These are phyloP conservation scores for Escovopsis weberi DNA, from an alignment of 2,329 filamentous ascomycete genomes.

Conservation along the genomic window DNA sequence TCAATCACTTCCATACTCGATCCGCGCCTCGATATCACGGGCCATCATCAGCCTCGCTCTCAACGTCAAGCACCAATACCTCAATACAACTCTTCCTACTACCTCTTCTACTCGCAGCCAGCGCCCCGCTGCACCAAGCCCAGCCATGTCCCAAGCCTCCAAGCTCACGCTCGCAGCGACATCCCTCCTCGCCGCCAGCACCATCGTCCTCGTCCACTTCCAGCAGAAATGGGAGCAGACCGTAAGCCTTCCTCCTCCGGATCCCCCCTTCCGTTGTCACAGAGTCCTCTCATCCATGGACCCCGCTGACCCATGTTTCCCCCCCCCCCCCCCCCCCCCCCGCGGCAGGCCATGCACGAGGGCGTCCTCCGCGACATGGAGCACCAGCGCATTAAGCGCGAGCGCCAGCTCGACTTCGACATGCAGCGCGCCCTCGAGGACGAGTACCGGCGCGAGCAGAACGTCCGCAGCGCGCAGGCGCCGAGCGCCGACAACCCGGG, in stretches of 20 bases:
- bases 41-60: too few relatives aligned
- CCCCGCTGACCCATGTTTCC: too few relatives aligned
- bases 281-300: too few relatives aligned
- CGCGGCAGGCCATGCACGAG: constrained; percentile 72
- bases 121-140: too few relatives aligned
- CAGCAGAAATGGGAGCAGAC: constrained; percentile 72
- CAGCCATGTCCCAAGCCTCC: constrained; percentile 71
- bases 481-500: constrained; percentile 5
- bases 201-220: constrained; percentile 78
- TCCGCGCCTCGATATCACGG: too few relatives aligned
- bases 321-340: too few relatives aligned
- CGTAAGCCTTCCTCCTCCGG: constrained; percentile 34
- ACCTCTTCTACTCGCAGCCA: too few relatives aligned
- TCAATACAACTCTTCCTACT: too few relatives aligned
- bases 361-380: constrained; percentile 93
- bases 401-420: constrained; percentile 89
- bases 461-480: constrained; percentile 37
- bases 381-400: constrained; percentile 76
- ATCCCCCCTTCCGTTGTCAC: too few relatives aligned
- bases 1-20: too few relatives aligned
- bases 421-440: constrained; percentile 74
- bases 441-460: constrained; percentile 83
- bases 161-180: constrained; percentile 74
- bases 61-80: too few relatives aligned
- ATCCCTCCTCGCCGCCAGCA: constrained; percentile 58